Evolutionary conservation across 495 filamentous ascomycete species (phyloP).

Genomic region (Hyaloscypha variabilis): DNA sequence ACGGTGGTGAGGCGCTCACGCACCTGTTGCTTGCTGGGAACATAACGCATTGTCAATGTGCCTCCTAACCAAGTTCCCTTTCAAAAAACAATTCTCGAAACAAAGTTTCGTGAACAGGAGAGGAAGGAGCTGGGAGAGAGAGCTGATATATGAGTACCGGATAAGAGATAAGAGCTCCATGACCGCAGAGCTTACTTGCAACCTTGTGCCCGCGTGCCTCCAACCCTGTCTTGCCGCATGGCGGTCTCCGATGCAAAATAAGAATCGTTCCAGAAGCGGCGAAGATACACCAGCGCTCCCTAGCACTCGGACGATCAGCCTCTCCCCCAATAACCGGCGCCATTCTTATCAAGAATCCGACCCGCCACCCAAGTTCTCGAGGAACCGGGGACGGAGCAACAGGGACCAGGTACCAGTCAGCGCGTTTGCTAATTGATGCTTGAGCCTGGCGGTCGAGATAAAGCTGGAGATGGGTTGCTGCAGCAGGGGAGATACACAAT

Average conservation of each 20-base stretch:
- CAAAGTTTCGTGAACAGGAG: not conserved
- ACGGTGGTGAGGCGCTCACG: slow-evolving; percentile 42
- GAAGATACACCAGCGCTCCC: slow-evolving; percentile 2
- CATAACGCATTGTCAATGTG: slow-evolving; percentile 20
- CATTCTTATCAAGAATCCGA: not conserved
- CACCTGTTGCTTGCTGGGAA: slow-evolving; percentile 32
- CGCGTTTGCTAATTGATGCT: not conserved
- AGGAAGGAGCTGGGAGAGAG: not conserved
- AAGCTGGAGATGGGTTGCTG: too few relatives aligned
- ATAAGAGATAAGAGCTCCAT: slow-evolving; percentile 6
- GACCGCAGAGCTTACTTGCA: not conserved
- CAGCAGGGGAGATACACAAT: too few relatives aligned
- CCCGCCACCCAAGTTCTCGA: too few relatives aligned
- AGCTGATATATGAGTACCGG: slow-evolving; percentile 4
- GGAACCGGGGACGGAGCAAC: not conserved
- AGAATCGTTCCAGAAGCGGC: not conserved
- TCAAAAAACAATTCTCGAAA: not conserved
- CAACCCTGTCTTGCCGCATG: not conserved
- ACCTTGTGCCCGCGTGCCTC: not conserved
- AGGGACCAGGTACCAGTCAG: slow-evolving; percentile 14
- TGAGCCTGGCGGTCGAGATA: too few relatives aligned
- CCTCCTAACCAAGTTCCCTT: not conserved
- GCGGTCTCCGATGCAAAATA: not conserved
- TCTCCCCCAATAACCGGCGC: not conserved
- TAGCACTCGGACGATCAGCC: not conserved